A percentile compares a stretch with the other conserved stretches of the same genome.
These are phyloP conservation scores for Limnanthes douglasii DNA, from an alignment of 345 rosid species.

Conservation along the genomic window DNA sequence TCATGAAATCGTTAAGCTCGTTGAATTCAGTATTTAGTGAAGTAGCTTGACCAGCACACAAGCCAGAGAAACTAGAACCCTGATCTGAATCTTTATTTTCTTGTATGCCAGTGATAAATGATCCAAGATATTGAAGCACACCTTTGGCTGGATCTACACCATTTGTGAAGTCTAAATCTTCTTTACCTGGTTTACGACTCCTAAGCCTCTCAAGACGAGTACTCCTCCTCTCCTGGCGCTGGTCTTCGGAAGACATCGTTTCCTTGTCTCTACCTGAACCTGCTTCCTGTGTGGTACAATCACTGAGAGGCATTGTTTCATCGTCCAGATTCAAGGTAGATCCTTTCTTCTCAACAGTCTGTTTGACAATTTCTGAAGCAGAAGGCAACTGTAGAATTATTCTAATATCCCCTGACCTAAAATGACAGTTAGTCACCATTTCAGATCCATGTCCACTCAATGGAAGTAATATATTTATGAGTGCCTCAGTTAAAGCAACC, in stretches of 20 bases:
- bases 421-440: conserved; percentile 10
- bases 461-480: conserved; percentile 58
- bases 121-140: conserved; percentile 58
- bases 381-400: conserved; percentile 34
- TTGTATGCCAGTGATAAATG: conserved; percentile 31
- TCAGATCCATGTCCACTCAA: conserved; percentile 20
- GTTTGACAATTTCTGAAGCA: conserved; percentile 22
- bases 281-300: conserved; percentile 37
- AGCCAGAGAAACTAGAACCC: conserved; percentile 19
- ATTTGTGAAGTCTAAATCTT: conserved; percentile 43
- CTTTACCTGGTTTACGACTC: conserved; percentile 92
- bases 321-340: conserved; percentile 12
- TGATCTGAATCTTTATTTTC: conserved; percentile 18
- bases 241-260: conserved; percentile 39
- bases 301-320: conserved; percentile 27
- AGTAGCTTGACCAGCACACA: conserved; percentile 20
- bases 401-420: conserved; percentile 65
- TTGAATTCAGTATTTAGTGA: conserved; percentile 27
- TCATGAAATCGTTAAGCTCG: conserved; percentile 40
- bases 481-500: conserved; percentile 46
- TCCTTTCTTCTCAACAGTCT: conserved; percentile 25
- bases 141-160: conserved; percentile 48
- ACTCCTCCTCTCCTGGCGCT: conserved; percentile 91
- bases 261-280: conserved; percentile 39
- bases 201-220: conserved; percentile 92